Evolutionary conservation across 345 rosid genomes (phyloP).

Genomic region (Capsella bursapastoris): DNA sequence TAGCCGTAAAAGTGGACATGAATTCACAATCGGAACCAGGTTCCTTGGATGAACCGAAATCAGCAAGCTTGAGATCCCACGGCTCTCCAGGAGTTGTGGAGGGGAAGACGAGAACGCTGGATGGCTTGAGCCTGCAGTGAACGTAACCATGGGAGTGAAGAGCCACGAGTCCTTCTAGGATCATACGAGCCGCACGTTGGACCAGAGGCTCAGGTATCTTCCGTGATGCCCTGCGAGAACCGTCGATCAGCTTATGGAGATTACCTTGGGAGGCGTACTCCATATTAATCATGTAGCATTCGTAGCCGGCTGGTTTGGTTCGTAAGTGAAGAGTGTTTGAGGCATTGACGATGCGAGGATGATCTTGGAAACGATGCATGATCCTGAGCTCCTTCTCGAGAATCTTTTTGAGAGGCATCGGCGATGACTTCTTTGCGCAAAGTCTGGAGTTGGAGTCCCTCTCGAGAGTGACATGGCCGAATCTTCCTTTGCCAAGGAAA

Average conservation of each 20-base stretch:
- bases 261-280: background rate
- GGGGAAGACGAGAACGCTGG: background rate
- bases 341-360: constrained; percentile 6
- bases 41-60: constrained; percentile 30
- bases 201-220: background rate
- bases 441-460: background rate
- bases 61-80: constrained; percentile 28
- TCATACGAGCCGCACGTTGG: constrained; percentile 5
- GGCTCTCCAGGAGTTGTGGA: constrained; percentile 5
- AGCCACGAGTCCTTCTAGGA: constrained; percentile 31
- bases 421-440: constrained; percentile 9
- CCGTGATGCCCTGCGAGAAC: background rate
- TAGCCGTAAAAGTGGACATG: background rate
- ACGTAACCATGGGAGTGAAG: constrained; percentile 14
- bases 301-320: background rate
- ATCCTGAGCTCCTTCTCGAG: constrained; percentile 7
- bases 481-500: constrained; percentile 1
- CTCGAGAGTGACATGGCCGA: background rate
- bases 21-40: background rate
- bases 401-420: background rate
- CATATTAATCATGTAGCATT: background rate
- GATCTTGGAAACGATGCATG: constrained; percentile 6
- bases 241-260: background rate
- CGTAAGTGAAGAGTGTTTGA: background rate
- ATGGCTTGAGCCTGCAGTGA: constrained; percentile 26